These are phyloP conservation scores for Vitis hybrid DNA, from an alignment of 177 flowering plant genomes.

Conservation along the genomic window DNA sequence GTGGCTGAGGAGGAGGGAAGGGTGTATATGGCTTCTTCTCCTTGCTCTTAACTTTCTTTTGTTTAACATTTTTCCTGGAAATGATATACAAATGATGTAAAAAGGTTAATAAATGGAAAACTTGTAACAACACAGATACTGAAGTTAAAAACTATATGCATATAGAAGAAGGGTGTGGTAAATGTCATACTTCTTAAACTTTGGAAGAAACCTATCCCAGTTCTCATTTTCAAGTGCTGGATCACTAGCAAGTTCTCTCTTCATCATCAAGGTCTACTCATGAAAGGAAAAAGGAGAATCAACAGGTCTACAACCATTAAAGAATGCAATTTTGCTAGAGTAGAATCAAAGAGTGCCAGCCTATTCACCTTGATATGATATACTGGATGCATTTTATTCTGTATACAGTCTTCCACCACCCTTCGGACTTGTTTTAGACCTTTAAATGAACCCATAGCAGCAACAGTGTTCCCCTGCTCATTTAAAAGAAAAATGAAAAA, in stretches of 20 bases:
- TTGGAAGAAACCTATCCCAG: conserved; percentile 98
- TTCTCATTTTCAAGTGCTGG: conserved; percentile 79
- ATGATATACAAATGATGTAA: background rate
- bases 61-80: conserved; percentile 86
- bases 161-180: background rate
- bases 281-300: conserved; percentile 19
- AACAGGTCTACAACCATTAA: background rate
- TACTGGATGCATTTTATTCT: conserved; percentile 82
- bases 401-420: conserved; percentile 90
- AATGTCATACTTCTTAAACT: conserved; percentile 76
- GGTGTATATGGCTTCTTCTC: conserved; percentile 95
- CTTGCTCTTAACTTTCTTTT: conserved; percentile 73
- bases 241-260: conserved; percentile 78
- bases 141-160: background rate
- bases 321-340: background rate
- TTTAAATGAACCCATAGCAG: conserved; percentile 96
- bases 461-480: conserved; percentile 81
- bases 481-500: conserved; percentile 10
- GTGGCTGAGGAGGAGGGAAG: conserved; percentile 93
- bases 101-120: background rate
- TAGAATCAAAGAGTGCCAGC: background rate
- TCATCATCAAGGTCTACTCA: conserved; percentile 64
- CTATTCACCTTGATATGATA: conserved; percentile 72
- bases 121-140: background rate
- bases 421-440: conserved; percentile 87